Base-by-base conservation (phyloP, 2,329 filamentous ascomycete genomes). In the Fusarium heterosporum region DNA sequence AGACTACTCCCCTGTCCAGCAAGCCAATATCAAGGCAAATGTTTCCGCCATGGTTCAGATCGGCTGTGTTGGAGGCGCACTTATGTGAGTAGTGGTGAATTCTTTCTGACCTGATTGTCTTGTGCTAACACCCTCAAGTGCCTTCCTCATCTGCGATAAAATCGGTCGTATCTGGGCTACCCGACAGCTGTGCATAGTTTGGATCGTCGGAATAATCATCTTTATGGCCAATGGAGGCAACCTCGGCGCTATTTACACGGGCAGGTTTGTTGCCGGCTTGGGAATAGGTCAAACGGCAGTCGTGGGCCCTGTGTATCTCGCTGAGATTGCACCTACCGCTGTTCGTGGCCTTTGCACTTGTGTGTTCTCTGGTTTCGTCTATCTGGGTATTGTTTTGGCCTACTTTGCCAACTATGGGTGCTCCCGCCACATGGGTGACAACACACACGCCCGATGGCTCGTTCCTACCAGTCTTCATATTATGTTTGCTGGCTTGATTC, bases 391-490 rank as follows among this genome's bases (percentile, higher is more conserved):
- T 14, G 60, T 59, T 1, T 11, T 68, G n/a, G 65, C 64, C 0
- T 45, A 68, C 48, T 68, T 68, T 6, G 61, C 42, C 11, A 64
- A 68, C n/a, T 68, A 68, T 6, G 60, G 64, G 6, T 67, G 60
- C 40, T 61, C 49, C 12, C 39, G 38, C 6, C 64, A 68, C 22
- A 68, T 68, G 28, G 41, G 47, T 2, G 38, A 58, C 6, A 17
- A 43, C 6, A 60, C 48, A 5, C 45, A 65, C 30, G 50, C 65
- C 4, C 65, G 65, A 19, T 59, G 57, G 38, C 65, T 68, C 3
- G 60, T 68, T 6, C 64, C 65, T 1, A 68, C 59, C 32, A 68
- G 65, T 32, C 47, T 64, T 19, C 64, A 68, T 16, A 28, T 60
- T 9, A 68, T 66, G 34, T 68, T 68, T 19, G 65, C 64, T 4